Evolutionary conservation across 257 asterid species (phyloP).

Genomic region (Solanum appendiculatum): DNA sequence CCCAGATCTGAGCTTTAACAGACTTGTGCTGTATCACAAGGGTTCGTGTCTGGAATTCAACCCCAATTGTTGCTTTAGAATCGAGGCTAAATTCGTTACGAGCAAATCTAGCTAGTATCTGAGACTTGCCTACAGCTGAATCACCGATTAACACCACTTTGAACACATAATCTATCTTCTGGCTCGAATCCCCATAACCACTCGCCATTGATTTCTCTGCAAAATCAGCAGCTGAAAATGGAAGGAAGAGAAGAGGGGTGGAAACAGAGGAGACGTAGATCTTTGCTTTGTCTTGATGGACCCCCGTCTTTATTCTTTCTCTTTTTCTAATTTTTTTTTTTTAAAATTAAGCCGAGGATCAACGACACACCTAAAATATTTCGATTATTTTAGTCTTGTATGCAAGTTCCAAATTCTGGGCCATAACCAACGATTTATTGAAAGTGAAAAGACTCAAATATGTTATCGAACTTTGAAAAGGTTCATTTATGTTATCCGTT

Average conservation of each 20-base stretch:
- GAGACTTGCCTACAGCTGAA: conserved; percentile 6
- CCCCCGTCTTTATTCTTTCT: not conserved
- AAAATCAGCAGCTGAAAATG: not conserved
- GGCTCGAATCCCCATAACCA: conserved; percentile 1
- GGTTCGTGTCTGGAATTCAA: conserved; percentile 4
- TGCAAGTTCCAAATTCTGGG: not conserved
- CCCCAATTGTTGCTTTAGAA: conserved; percentile 8
- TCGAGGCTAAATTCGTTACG: conserved; percentile 1
- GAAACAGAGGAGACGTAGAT: not conserved
- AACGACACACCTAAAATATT: not conserved
- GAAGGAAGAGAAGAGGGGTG: not conserved
- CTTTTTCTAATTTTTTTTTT: not conserved
- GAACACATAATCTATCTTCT: conserved; percentile 1
- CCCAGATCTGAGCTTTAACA: conserved; percentile 14
- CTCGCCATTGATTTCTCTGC: not conserved
- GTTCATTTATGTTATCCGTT: too few relatives aligned
- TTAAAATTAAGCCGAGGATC: not conserved
- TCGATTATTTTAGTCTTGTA: not conserved
- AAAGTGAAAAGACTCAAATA: too few relatives aligned
- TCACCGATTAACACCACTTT: conserved; percentile 4
- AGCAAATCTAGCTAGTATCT: conserved; percentile 1
- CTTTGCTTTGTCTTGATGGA: not conserved
- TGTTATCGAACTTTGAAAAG: too few relatives aligned
- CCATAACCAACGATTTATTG: not conserved
- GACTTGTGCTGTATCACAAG: not conserved